Evolutionary conservation across 148 eudicot genomes (phyloP).

Genomic region (Arctostaphylos glauca): DNA sequence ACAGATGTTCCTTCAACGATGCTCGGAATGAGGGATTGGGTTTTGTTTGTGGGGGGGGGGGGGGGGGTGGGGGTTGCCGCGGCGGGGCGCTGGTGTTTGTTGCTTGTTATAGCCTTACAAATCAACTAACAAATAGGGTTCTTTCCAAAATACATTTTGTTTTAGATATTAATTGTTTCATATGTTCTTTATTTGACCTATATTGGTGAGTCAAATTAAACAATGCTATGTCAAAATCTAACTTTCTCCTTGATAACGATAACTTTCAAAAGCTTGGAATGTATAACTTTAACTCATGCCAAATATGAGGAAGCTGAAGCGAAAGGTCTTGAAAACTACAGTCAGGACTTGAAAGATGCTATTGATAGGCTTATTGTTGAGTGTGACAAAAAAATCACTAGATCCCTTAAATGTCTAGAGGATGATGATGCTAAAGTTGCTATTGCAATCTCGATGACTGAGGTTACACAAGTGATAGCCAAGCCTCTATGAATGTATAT

Average conservation of each 20-base stretch:
- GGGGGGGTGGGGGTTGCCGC: not conserved
- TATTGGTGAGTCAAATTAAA: not conserved
- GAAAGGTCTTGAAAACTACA: slow-evolving; percentile 72
- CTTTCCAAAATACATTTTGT: not conserved
- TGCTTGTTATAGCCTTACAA: not conserved
- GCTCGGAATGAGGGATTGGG: too few relatives aligned
- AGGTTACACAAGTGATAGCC: slow-evolving; percentile 71
- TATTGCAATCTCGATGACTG: slow-evolving; percentile 84
- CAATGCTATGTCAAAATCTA: not conserved
- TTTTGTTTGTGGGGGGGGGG: too few relatives aligned
- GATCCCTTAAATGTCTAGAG: slow-evolving; percentile 89
- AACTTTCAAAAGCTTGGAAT: not conserved
- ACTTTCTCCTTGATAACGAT: not conserved
- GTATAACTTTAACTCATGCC: slow-evolving; percentile 36
- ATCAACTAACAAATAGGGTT: not conserved
- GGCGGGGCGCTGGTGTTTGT: too few relatives aligned
- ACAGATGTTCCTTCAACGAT: too few relatives aligned
- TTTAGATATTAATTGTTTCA: not conserved
- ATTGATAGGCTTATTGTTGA: slow-evolving; percentile 91
- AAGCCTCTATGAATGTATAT: not conserved
- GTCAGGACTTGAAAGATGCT: slow-evolving; percentile 83
- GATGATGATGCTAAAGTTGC: slow-evolving; percentile 98
- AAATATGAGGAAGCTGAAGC: slow-evolving; percentile 88
- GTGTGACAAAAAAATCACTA: slow-evolving; percentile 84
- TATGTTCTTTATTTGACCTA: not conserved